A percentile compares a stretch with the other conserved stretches of the same genome.
Conservation (phyloP, 371 early-diverging fungal genomes). For the Apophysomyces sp. region DNA sequence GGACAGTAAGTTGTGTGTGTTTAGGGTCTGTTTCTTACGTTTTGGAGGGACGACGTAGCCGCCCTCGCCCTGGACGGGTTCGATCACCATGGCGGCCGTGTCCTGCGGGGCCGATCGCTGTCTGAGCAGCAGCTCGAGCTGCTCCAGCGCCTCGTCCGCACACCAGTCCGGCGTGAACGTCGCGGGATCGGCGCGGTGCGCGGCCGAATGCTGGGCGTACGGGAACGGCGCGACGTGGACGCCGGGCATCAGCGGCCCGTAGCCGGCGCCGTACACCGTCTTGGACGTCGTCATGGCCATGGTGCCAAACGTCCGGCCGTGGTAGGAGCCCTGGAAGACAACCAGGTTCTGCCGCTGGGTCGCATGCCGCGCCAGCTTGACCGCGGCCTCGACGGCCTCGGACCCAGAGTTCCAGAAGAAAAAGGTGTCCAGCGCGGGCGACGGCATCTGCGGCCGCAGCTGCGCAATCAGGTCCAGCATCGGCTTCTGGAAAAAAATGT, state of each 20-base stretch:
- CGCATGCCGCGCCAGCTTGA: slow-evolving; percentile 53
- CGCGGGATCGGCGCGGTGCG: slow-evolving; percentile 5
- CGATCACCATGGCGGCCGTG: slow-evolving; percentile 64
- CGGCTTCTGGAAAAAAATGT: slow-evolving; percentile 48
- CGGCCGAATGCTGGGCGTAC: slow-evolving; percentile 14
- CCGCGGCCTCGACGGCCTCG: slow-evolving; percentile 54
- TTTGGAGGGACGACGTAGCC: slow-evolving; percentile 59
- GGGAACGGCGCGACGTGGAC: slow-evolving; percentile 31
- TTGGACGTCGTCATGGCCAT: slow-evolving; percentile 35
- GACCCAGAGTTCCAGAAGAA: slow-evolving; percentile 58
- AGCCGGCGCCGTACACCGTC: slow-evolving; percentile 28
- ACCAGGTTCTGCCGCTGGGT: slow-evolving; percentile 51
- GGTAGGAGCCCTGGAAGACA: slow-evolving; percentile 24
- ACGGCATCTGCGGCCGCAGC: slow-evolving; percentile 38
- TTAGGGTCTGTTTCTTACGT: slow-evolving; percentile 4
- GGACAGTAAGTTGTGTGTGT: neutral
- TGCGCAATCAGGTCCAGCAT: slow-evolving; percentile 47
- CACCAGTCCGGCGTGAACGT: slow-evolving; percentile 10
- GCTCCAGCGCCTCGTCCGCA: slow-evolving; percentile 15
- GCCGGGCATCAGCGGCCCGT: slow-evolving; percentile 37
- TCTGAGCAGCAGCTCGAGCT: slow-evolving; percentile 27
- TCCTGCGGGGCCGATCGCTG: slow-evolving; percentile 18
- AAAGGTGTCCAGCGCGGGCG: slow-evolving; percentile 43
- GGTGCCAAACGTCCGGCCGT: slow-evolving; percentile 39
- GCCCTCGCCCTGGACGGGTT: slow-evolving; percentile 75